Percentiles rank a stretch among this genome's conserved stretches.
phyloP scores from a whole-genome alignment of 805 yeast genomes.

The Candida xyloterini region DNA sequence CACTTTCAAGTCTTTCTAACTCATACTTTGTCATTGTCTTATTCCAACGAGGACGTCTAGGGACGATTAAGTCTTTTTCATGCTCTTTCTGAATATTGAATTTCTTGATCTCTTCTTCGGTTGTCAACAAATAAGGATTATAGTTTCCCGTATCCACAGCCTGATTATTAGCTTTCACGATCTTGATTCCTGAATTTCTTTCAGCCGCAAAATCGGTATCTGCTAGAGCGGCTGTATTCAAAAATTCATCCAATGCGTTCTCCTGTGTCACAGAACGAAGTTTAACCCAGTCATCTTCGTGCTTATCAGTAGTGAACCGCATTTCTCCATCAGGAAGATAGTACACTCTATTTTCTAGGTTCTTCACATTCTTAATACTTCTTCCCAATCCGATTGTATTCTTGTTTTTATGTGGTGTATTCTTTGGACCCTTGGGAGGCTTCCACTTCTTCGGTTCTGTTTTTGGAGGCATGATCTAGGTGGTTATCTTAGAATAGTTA shows the following conservation, averaged over 20 bases:
- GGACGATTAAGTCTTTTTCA: conserved; percentile 72
- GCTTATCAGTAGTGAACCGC: conserved; percentile 82
- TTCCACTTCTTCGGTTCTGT: conserved; percentile 70
- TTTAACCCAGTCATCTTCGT: conserved; percentile 86
- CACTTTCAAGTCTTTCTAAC: conserved; percentile 82
- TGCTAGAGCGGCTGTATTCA: conserved; percentile 92
- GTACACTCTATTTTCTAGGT: conserved; percentile 64
- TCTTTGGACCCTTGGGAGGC: conserved; percentile 91
- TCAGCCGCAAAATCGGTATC: conserved; percentile 97
- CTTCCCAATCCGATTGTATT: conserved; percentile 85
- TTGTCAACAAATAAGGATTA: conserved; percentile 60
- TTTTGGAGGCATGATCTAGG: conserved; percentile 37
- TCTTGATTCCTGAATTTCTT: conserved; percentile 74
- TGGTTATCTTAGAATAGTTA: background rate
- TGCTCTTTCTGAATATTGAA: conserved; percentile 63
- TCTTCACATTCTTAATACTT: conserved; percentile 71
- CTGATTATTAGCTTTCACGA: conserved; percentile 70
- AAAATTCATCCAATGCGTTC: conserved; percentile 87
- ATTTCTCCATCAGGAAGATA: conserved; percentile 82
- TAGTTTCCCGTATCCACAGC: conserved; percentile 57
- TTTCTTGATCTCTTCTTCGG: conserved; percentile 61
- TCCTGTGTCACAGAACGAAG: conserved; percentile 94
- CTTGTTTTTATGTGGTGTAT: conserved; percentile 78
- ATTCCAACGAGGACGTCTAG: conserved; percentile 90
- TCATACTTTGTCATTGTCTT: conserved; percentile 66